These are phyloP conservation scores for Aspergillus nidulans DNA, from an alignment of 495 filamentous ascomycete genomes.

Conservation along the genomic window DNA sequence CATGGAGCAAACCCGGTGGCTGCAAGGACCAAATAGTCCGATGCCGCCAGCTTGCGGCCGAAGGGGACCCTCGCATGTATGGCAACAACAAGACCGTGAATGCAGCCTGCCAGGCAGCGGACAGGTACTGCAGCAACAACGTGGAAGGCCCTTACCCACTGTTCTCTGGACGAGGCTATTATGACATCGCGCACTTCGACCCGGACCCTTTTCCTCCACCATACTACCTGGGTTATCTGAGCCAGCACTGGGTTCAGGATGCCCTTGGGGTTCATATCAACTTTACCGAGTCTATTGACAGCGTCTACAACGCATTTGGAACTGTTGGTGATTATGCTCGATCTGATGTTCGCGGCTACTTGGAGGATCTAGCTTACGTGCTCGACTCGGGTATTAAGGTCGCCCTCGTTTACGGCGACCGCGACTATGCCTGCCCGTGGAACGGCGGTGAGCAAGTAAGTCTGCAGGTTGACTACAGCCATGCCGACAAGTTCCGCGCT, in stretches of 20 bases:
- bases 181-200: conserved; percentile 55
- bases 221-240: conserved; percentile 61
- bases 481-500: conserved; percentile 36
- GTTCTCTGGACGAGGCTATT: conserved; percentile 46
- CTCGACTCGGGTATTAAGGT: conserved; percentile 59
- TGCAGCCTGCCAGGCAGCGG: conserved; percentile 33
- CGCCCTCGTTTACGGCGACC: conserved; percentile 63
- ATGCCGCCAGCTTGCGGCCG: conserved; percentile 38
- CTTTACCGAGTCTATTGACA: conserved; percentile 50
- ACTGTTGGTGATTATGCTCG: conserved; percentile 43
- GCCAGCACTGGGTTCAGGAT: conserved; percentile 55
- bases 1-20: conserved; percentile 50
- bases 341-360: conserved; percentile 43
- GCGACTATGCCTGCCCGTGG: conserved; percentile 57
- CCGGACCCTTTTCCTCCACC: conserved; percentile 61
- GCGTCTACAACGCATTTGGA: conserved; percentile 50
- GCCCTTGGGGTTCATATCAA: conserved; percentile 65
- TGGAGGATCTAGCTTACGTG: conserved; percentile 49
- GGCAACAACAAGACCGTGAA: conserved; percentile 43
- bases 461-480: conserved; percentile 36
- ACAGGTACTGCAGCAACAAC: conserved; percentile 31
- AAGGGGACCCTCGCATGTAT: conserved; percentile 42
- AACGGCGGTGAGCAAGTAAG: conserved; percentile 44
- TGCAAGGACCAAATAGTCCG: conserved; percentile 55
- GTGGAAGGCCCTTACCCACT: conserved; percentile 34